Evolutionary conservation across 176 grass and related monocot genomes (phyloP).

Genomic region (Carex pumila): DNA sequence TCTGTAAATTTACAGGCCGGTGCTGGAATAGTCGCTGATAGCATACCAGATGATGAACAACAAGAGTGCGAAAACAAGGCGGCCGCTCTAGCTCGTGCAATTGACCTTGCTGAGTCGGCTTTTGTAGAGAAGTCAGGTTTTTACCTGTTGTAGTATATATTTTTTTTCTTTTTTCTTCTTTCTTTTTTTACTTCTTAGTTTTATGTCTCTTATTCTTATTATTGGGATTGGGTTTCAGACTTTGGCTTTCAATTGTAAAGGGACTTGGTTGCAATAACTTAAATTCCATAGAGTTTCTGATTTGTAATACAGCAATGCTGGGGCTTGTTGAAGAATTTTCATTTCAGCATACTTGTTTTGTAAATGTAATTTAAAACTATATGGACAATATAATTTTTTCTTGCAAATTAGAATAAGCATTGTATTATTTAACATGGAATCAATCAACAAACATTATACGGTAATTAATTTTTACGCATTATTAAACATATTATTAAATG

Average conservation of each 20-base stretch:
- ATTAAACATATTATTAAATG: no score
- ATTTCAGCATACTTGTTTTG: neutral
- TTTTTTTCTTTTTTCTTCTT: neutral
- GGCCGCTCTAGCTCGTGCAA: constrained; percentile 66
- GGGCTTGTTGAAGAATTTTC: neutral
- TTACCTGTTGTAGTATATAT: neutral
- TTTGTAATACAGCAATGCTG: neutral
- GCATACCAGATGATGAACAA: constrained; percentile 76
- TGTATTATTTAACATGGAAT: neutral
- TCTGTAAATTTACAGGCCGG: constrained; percentile 30
- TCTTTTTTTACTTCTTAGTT: neutral
- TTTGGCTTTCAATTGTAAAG: neutral
- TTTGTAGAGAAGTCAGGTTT: constrained; percentile 45
- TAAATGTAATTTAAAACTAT: neutral
- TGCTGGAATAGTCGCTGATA: constrained; percentile 91
- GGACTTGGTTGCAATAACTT: neutral
- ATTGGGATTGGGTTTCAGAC: no score
- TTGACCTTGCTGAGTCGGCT: constrained; percentile 82
- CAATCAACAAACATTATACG: no score
- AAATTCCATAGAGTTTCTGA: neutral
- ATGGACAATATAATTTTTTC: neutral
- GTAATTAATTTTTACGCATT: no score
- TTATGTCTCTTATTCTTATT: neutral
- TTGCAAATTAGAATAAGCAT: neutral
- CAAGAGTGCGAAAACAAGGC: constrained; percentile 91